phyloP scores from a whole-genome alignment of 345 rosid genomes.

The Aethionema arabicum region DNA sequence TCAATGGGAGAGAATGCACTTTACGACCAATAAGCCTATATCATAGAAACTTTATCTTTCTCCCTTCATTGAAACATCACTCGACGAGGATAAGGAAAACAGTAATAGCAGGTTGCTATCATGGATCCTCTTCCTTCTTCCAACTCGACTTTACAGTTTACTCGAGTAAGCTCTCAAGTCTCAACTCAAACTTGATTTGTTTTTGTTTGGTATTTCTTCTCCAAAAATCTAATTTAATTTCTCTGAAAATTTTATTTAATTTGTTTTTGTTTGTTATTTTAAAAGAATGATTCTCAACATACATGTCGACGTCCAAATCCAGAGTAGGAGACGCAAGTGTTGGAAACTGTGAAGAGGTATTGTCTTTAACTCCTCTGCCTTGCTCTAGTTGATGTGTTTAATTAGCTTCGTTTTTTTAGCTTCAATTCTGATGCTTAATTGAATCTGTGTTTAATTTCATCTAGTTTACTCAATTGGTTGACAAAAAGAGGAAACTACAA shows the following conservation, averaged over 20 bases:
- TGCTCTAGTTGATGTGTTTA: neutral
- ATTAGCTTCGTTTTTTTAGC: too few relatives aligned
- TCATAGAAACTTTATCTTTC: too few relatives aligned
- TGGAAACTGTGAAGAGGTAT: neutral
- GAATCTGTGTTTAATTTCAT: neutral
- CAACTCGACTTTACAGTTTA: neutral
- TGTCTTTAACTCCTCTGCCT: neutral
- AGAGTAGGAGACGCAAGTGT: neutral
- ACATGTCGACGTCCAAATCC: neutral
- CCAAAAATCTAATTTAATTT: neutral
- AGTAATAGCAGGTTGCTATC: too few relatives aligned
- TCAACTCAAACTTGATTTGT: too few relatives aligned
- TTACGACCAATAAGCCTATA: too few relatives aligned
- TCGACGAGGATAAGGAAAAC: too few relatives aligned
- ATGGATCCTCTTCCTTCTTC: too few relatives aligned
- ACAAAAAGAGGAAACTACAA: slow-evolving; percentile 20
- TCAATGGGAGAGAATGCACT: too few relatives aligned
- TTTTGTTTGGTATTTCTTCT: too few relatives aligned
- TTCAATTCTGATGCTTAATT: neutral
- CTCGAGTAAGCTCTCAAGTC: neutral
- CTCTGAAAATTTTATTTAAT: neutral
- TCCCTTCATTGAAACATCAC: too few relatives aligned
- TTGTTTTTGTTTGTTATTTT: neutral
- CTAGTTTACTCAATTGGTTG: slow-evolving; percentile 30
- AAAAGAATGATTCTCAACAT: neutral